phyloP scores from a whole-genome alignment of 257 asterid genomes.

The Solanum bulbocastanum region DNA sequence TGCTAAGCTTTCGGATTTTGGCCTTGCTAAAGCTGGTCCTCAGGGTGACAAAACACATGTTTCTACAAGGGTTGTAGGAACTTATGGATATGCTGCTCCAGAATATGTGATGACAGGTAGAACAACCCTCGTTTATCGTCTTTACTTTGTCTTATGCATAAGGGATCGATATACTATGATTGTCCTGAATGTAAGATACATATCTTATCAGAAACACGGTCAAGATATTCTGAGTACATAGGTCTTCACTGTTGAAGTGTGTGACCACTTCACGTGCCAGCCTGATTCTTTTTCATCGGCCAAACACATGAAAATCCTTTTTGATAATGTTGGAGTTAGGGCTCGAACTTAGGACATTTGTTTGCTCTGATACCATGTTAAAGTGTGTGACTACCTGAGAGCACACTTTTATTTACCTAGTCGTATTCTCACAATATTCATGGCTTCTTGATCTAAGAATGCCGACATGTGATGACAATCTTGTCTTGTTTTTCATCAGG shows the following conservation, averaged over 20 bases:
- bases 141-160: neutral
- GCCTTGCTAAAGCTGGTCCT: slow-evolving; percentile 96
- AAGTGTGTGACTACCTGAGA: too few species aligned
- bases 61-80: slow-evolving; percentile 85
- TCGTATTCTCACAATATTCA: too few species aligned
- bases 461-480: neutral
- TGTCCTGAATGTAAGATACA: neutral
- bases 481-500: slow-evolving; percentile 23
- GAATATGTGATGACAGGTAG: slow-evolving; percentile 97
- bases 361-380: neutral
- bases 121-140: neutral
- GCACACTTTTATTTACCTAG: too few species aligned
- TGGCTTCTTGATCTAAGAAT: neutral
- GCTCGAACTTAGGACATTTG: neutral
- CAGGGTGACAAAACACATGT: slow-evolving; percentile 95
- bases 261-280: neutral
- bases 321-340: neutral
- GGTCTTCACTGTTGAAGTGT: neutral
- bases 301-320: neutral
- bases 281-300: neutral
- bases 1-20: slow-evolving; percentile 91
- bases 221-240: neutral
- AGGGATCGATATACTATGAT: neutral
- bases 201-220: neutral
- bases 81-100: slow-evolving; percentile 95